These are phyloP conservation scores for Akebia trifoliata DNA, from an alignment of 164 flowering plant genomes.

Conservation along the genomic window DNA sequence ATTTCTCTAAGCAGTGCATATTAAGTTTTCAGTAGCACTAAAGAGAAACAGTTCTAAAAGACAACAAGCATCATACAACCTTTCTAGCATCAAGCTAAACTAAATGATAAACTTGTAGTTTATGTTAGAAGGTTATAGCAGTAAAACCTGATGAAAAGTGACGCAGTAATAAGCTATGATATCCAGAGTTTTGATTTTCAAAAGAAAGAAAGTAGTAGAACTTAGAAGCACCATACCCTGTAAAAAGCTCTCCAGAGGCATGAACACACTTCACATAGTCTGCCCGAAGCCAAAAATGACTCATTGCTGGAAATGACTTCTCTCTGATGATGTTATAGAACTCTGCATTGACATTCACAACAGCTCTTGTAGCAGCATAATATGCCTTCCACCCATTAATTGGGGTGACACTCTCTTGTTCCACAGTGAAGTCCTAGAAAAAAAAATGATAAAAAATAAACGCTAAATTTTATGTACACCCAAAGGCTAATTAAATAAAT, in stretches of 20 bases:
- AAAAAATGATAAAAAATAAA: constrained; percentile 8
- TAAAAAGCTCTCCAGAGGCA: constrained; percentile 73
- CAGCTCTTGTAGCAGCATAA: constrained; percentile 92
- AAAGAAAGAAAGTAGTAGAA: neutral
- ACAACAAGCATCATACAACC: too few species aligned
- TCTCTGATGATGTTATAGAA: constrained; percentile 79
- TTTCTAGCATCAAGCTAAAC: too few species aligned
- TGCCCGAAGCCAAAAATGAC: constrained; percentile 83
- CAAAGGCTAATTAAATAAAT: neutral
- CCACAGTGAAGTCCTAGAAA: constrained; percentile 83
- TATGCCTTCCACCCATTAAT: constrained; percentile 96
- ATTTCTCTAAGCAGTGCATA: too few species aligned
- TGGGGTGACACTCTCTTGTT: constrained; percentile 75
- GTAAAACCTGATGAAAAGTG: too few species aligned
- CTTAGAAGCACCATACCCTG: constrained; percentile 55
- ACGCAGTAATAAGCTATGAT: too few species aligned
- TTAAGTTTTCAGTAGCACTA: neutral
- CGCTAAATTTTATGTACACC: neutral
- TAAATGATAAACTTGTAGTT: too few species aligned
- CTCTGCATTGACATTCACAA: constrained; percentile 68
- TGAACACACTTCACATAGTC: constrained; percentile 94
- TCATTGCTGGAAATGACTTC: constrained; percentile 65
- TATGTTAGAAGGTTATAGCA: too few species aligned
- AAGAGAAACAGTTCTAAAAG: too few species aligned
- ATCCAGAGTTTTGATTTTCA: too few species aligned